phyloP scores from a whole-genome alignment of 257 asterid species.

The Schizonepeta tenuifolia region DNA sequence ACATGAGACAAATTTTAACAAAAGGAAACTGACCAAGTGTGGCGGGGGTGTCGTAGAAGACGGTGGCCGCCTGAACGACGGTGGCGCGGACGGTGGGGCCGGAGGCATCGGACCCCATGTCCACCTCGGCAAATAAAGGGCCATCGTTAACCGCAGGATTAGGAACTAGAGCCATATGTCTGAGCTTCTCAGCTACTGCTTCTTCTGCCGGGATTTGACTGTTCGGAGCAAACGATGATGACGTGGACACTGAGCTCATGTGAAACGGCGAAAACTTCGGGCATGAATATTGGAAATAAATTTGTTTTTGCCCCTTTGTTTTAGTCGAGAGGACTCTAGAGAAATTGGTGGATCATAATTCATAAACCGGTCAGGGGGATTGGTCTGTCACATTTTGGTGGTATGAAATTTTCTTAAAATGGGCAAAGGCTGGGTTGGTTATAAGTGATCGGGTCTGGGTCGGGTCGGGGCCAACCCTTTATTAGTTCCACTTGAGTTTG shows the following conservation, averaged over 20 bases:
- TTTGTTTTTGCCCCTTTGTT: neutral
- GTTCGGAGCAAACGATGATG: conserved; percentile 24
- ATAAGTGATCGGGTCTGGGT: neutral
- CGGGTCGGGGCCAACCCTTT: too few species aligned
- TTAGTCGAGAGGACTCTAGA: conserved; percentile 30
- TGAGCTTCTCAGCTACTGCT: conserved; percentile 32
- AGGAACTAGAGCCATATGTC: conserved; percentile 68
- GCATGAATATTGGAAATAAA: neutral
- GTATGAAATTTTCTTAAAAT: neutral
- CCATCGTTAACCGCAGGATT: conserved; percentile 46
- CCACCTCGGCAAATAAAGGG: conserved; percentile 79
- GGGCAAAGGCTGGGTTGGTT: neutral
- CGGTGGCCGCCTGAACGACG: conserved; percentile 94
- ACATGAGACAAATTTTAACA: neutral
- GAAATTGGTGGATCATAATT: neutral
- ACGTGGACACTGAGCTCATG: conserved; percentile 22
- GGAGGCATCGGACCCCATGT: conserved; percentile 77
- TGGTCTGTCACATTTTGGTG: neutral
- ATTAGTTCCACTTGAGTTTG: too few species aligned
- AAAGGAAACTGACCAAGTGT: conserved; percentile 65
- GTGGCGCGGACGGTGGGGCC: conserved; percentile 75
- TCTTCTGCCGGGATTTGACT: conserved; percentile 15
- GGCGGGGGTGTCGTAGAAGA: conserved; percentile 92
- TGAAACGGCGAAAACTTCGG: neutral
- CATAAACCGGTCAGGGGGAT: neutral